Base-by-base conservation (phyloP, 2,329 filamentous ascomycete species). In the Fusarium fracticaudum region DNA sequence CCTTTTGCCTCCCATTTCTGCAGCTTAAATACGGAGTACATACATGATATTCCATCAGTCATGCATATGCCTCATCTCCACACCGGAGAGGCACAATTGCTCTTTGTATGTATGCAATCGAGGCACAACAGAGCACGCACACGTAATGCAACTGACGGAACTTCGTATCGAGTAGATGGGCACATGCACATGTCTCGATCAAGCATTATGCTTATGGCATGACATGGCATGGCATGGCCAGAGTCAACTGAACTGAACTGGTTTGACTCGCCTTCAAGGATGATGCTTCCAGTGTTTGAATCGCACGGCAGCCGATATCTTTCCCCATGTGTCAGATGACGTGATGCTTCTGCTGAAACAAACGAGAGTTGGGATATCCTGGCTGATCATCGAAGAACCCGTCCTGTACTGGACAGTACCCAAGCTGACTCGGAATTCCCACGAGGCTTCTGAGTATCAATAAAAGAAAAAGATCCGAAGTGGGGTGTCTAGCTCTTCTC, bases 321-420 rank as follows among this genome's bases (percentile, higher is more conserved):
- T 31, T 51, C 35, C 20, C 58, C 67, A 55, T 44, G 41, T 71
- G 59, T 64, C 58, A 58, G 40, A 70, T 70, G 67, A 70, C 67
- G 67, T 70, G 69, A 65, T 64, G 54, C 29, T 35, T 26, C 38
- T 43, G 43, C 53, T 40, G 33, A 69, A 69, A 69, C 64, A 33
- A 55, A 59, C 15, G 29, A 50, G 22, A 64, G 48, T 37, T 26
- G 31, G 41, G 48, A 63, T 54, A 53, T 73, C 71, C 57, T 44
- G 40, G 66, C 54, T 70, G 38, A 20, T 41, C 43, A 29, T 29
- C 18, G 24, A 54, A 29, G 24, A 38, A 29, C 33, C 50, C 18
- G 33, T 37, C 33, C 33, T 35, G 14, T 35, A 33, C 33, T 33
- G 33, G 29, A 29, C 29, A 29, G 29, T 13, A 29, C 29, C 26